Evolutionary conservation across 2,329 filamentous ascomycete species (phyloP).

Genomic region (Knufia fluminis): DNA sequence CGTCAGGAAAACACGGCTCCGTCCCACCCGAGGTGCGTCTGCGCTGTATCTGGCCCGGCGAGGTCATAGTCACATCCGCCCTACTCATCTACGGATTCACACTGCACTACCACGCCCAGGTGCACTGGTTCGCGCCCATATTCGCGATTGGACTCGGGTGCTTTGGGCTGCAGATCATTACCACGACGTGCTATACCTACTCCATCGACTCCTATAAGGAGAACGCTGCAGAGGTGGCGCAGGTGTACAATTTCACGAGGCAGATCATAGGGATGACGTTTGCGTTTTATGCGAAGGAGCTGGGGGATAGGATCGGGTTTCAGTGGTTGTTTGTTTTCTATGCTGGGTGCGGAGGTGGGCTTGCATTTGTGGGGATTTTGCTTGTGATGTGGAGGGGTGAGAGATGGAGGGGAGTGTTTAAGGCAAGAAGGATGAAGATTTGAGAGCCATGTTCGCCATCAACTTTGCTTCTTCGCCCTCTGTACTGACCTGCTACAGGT

Average conservation of each 20-base stretch:
- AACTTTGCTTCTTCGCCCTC: too few relatives aligned
- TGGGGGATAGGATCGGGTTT: slow-evolving; percentile 17
- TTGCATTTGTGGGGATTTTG: slow-evolving; percentile 19
- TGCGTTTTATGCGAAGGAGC: slow-evolving; percentile 22
- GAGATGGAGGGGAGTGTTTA: slow-evolving; percentile 9
- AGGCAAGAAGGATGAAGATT: neutral
- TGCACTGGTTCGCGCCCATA: slow-evolving; percentile 23
- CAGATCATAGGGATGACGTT: slow-evolving; percentile 24
- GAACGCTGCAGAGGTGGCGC: slow-evolving; percentile 19
- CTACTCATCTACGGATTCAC: slow-evolving; percentile 28
- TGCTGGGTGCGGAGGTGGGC: slow-evolving; percentile 13
- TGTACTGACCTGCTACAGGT: too few relatives aligned
- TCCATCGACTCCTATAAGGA: slow-evolving; percentile 23
- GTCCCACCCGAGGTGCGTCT: slow-evolving; percentile 24
- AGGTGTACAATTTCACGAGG: slow-evolving; percentile 23
- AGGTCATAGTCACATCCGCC: slow-evolving; percentile 24
- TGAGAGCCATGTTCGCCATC: too few relatives aligned
- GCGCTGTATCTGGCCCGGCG: slow-evolving; percentile 24
- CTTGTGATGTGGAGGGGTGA: slow-evolving; percentile 16
- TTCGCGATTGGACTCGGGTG: slow-evolving; percentile 24
- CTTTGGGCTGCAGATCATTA: slow-evolving; percentile 25
- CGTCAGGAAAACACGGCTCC: slow-evolving; percentile 12
- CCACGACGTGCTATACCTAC: slow-evolving; percentile 24
- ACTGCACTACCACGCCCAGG: slow-evolving; percentile 23
- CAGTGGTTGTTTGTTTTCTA: slow-evolving; percentile 20